phyloP scores from a whole-genome alignment of 208 protist species.

The Trichomonas tenax region DNA sequence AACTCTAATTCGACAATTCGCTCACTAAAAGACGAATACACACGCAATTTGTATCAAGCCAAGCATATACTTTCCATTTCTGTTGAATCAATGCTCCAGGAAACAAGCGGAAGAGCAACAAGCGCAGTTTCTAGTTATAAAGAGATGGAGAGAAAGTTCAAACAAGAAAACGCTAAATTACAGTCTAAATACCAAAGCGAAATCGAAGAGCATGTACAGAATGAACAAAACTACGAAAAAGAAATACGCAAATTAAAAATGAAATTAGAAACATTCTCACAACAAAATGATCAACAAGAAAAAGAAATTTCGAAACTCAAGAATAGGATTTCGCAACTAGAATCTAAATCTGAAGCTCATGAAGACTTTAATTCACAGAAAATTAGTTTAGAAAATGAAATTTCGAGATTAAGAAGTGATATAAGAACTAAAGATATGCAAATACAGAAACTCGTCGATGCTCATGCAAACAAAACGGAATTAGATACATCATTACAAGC shows the following conservation, averaged over 20 bases:
- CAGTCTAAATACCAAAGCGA: neutral
- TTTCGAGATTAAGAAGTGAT: neutral
- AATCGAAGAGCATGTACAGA: neutral
- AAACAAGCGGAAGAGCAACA: neutral
- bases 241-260: neutral
- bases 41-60: neutral
- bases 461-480: neutral
- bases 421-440: neutral
- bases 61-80: neutral
- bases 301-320: neutral
- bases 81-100: neutral
- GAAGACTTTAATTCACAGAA: neutral
- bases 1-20: neutral
- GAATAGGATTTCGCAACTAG: neutral
- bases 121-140: neutral
- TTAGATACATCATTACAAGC: neutral
- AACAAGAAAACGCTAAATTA: neutral
- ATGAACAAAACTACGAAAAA: neutral
- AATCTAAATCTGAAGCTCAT: neutral
- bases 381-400: neutral
- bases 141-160: neutral
- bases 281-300: neutral
- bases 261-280: neutral
- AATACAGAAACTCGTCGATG: neutral
- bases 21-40: neutral